These are phyloP conservation scores for Claviceps africana DNA, from an alignment of 2,329 filamentous ascomycete species.

Conservation along the genomic window DNA sequence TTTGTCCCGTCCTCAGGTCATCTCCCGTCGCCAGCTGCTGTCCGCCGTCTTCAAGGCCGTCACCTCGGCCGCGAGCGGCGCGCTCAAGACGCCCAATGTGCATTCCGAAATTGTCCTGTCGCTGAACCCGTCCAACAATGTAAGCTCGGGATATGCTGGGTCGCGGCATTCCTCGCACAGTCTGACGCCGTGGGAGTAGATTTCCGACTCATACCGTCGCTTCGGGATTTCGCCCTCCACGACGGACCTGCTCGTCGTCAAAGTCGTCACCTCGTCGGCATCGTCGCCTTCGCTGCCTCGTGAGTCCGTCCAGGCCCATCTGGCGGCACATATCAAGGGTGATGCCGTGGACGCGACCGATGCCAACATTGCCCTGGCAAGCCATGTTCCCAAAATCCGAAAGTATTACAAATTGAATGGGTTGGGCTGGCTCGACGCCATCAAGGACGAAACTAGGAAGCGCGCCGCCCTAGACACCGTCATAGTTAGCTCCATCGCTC, in stretches of 20 bases:
- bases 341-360: conserved; percentile 46
- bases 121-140: conserved; percentile 72
- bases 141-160: conserved; percentile 18
- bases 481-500: conserved; percentile 62
- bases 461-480: conserved; percentile 50
- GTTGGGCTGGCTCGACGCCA: conserved; percentile 33
- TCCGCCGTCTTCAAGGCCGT: conserved; percentile 68
- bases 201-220: conserved; percentile 77
- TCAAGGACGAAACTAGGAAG: conserved; percentile 29
- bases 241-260: conserved; percentile 63
- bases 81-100: conserved; percentile 67
- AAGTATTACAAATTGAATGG: conserved; percentile 79
- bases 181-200: conserved; percentile 37
- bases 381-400: conserved; percentile 55
- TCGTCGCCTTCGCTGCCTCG: conserved; percentile 27
- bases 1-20: conserved; percentile 34
- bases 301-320: conserved; percentile 41
- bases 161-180: not conserved
- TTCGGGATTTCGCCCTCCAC: conserved; percentile 68
- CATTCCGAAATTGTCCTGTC: conserved; percentile 80
- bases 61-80: conserved; percentile 44
- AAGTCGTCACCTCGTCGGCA: conserved; percentile 45
- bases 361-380: conserved; percentile 39
- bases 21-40: conserved; percentile 59
- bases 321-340: conserved; percentile 49